Evolutionary conservation across 2,329 filamentous ascomycete species (phyloP), one percentile per base, ranked within the genome.

Genomic region (Pseudodiploospora longispora): DNA sequence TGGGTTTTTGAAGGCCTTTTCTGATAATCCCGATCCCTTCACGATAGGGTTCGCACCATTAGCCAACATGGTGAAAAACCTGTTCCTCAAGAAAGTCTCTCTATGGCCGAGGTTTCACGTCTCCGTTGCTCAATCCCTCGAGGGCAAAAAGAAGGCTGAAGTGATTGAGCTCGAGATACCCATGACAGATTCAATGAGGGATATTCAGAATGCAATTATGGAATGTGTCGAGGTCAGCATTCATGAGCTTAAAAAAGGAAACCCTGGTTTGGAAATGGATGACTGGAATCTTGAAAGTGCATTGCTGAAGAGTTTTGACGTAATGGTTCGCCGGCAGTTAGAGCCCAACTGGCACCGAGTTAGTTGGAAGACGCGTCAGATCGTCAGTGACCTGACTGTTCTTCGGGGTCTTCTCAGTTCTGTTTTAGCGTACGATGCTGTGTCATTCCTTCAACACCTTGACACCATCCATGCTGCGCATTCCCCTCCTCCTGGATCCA

Each of bases 321-420:
- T 86, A 48, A 84, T 90, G 44, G 82, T 98, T 41, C 78, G 91
- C 49, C 78, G 90, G 46, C 93, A 98, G 63, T 71, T 98, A 12
- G 90, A 97, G 58, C 90, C 91, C 4, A 90, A 97, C 47, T 98
- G 93, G 93, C 93, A 98, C 68, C 81, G 93, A 43, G 87, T 95
- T 41, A 96, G 86, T 62, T 95, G 87, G 75, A 89, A 93, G 64
- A 97, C 91, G 2, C 87, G 85, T 56, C 90, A 96, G 64, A 95
- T 98, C 53, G 91, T 95, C 45, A 85, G 83, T 55, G 93, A 97
- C 60, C 64, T 98, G 53, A 85, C 83, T 1, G 82, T 95, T 12
- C 73, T 98, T 33, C 79, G 91, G 46, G 82, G 80, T 27, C 83
- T 97, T 62, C 74, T 98, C 10, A 85, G 91, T 64, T 84, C 72